These are phyloP conservation scores for Backusella australiensis DNA, from an alignment of 192 early-diverging fungal genomes.

Conservation along the genomic window DNA sequence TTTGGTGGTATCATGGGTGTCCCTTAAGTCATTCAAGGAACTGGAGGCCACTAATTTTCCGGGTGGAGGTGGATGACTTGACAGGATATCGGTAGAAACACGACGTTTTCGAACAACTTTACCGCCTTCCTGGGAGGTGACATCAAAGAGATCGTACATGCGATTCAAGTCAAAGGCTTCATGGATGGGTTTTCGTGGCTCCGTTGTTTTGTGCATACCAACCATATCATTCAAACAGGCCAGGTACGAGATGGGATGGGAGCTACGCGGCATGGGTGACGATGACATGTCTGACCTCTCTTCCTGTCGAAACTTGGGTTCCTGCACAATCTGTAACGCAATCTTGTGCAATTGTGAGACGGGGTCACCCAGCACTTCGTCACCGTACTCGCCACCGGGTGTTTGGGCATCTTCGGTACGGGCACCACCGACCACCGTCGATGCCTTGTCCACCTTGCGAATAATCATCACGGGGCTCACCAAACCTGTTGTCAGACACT, in stretches of 20 bases:
- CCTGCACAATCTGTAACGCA: constrained; percentile 74
- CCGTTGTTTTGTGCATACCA: constrained; percentile 65
- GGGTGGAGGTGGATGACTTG: not conserved
- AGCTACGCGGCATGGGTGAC: constrained; percentile 34
- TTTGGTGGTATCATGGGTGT: not conserved
- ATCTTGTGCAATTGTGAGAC: constrained; percentile 91
- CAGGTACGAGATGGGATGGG: constrained; percentile 56
- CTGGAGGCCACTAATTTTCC: constrained; percentile 15
- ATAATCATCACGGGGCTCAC: constrained; percentile 79
- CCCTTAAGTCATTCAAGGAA: constrained; percentile 3
- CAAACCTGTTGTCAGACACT: constrained; percentile 83
- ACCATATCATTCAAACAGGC: constrained; percentile 79
- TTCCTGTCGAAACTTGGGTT: constrained; percentile 24
- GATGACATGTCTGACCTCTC: not conserved
- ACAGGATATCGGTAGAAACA: constrained; percentile 29
- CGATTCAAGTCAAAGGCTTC: not conserved
- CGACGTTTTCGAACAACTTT: constrained; percentile 35
- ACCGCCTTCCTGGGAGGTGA: constrained; percentile 18
- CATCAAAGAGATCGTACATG: constrained; percentile 5
- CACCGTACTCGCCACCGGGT: constrained; percentile 43
- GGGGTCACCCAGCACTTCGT: constrained; percentile 73
- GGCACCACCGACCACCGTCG: constrained; percentile 69
- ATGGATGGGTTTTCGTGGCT: constrained; percentile 46
- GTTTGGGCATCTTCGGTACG: constrained; percentile 6
- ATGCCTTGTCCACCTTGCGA: constrained; percentile 83